Percentiles rank a stretch among this genome's conserved stretches.
These are phyloP conservation scores for Salinomyces thailandicus DNA, from an alignment of 2,329 filamentous ascomycete species.

Conservation along the genomic window DNA sequence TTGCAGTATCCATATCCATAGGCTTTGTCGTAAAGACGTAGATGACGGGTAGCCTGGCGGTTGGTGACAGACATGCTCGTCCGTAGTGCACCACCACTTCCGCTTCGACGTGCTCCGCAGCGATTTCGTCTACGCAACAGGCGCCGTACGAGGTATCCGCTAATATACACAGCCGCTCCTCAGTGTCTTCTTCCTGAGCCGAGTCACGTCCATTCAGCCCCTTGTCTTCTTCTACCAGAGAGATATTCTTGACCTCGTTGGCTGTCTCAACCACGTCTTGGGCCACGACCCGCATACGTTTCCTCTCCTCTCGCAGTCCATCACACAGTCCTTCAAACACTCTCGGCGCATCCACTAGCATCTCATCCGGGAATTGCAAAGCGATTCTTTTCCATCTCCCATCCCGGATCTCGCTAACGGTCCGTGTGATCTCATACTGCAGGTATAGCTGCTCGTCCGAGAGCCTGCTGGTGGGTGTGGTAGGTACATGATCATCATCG, in stretches of 20 bases:
- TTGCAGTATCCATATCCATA: conserved; percentile 51
- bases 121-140: conserved; percentile 94
- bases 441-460: conserved; percentile 60
- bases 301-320: conserved; percentile 29
- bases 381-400: conserved; percentile 68
- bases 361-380: conserved; percentile 89
- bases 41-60: conserved; percentile 73
- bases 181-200: conserved; percentile 21
- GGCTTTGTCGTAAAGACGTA: conserved; percentile 75
- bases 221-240: conserved; percentile 1
- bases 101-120: conserved; percentile 83
- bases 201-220: neutral
- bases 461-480: conserved; percentile 25
- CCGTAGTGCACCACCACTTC: conserved; percentile 93
- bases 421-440: conserved; percentile 78
- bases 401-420: conserved; percentile 61
- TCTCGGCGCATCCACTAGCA: conserved; percentile 75
- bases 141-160: conserved; percentile 95
- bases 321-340: conserved; percentile 59
- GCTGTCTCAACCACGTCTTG: neutral
- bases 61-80: conserved; percentile 81
- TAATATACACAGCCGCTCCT: conserved; percentile 62
- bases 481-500: conserved; percentile 40
- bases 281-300: neutral
- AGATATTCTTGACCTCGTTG: neutral